Evolutionary conservation across 2,329 filamentous ascomycete species (phyloP), one percentile per base, ranked within the genome.

Genomic region (Pseudogymnoascus sp.): DNA sequence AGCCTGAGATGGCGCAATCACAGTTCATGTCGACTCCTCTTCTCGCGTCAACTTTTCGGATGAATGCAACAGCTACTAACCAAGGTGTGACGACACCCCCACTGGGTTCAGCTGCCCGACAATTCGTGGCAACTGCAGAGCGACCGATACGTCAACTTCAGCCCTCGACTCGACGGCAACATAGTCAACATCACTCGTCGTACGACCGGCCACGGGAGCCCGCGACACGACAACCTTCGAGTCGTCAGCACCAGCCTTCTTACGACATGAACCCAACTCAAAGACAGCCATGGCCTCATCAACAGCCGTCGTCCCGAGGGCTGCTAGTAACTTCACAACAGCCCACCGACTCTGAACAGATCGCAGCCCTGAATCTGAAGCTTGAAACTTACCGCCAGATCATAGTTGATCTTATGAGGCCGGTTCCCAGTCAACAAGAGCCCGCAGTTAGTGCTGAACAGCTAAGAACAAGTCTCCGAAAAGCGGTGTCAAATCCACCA

Each of bases 11-110:
- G 45, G 26, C 23, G 2, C 21, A 30, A 30, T 33, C 26, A 13
- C 26, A 52, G 15, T 52, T 30, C 15, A 52, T 33, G 26, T 6
- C 45, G 9, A 18, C 3, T 18, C 45, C 26, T 52, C 45, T n/a
- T 15, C 7, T 12, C 13, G 15, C 41, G 41, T 7, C 41, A 19
- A 62, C 37, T 23, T 9, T 57, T 34, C 58, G 37, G 2, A 23
- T 55, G 15, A 45, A 21, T 57, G 39, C 57, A 39, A 59, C 61
- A 28, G 38, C 39, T 38, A 21, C 23, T n/a, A 39, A 8, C 21
- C 45, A 34, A 12, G 28, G 12, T 61, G 37, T 26, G 41, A 28
- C 21, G 41, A 48, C 41, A 3, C 21, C 41, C 13, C 23, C 13
- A 8, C 21, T 48, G 13, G 21, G 3, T 48, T 28, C 21, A 3